These are phyloP conservation scores for Aspergillus novoparasiticus DNA, from an alignment of 2,329 filamentous ascomycete genomes.

Conservation along the genomic window DNA sequence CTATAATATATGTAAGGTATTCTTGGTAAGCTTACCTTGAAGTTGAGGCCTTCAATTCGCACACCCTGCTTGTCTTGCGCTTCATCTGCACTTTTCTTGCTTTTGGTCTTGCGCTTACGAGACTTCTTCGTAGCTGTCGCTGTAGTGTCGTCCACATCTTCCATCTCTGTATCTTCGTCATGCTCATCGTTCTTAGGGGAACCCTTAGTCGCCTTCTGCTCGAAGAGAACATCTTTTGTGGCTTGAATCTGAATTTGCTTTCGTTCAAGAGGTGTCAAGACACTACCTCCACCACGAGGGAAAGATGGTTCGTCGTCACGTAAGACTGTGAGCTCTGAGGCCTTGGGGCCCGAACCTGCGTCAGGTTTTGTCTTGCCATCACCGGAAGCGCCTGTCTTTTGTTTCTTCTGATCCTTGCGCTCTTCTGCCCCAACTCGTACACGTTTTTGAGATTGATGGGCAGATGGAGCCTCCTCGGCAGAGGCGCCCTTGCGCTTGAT, in stretches of 20 bases:
- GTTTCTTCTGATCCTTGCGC: constrained; percentile 36
- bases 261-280: constrained; percentile 89
- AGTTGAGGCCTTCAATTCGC: constrained; percentile 83
- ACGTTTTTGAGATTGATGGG: constrained; percentile 44
- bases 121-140: constrained; percentile 39
- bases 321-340: constrained; percentile 48
- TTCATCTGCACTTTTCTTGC: constrained; percentile 56
- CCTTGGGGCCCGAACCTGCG: constrained; percentile 25
- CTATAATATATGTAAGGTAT: not conserved
- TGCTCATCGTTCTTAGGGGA: constrained; percentile 62
- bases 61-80: constrained; percentile 56
- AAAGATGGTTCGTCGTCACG: constrained; percentile 85
- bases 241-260: constrained; percentile 96
- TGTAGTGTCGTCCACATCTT: constrained; percentile 45
- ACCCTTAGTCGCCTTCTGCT: constrained; percentile 67
- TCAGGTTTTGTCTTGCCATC: constrained; percentile 18
- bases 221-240: constrained; percentile 86
- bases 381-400: constrained; percentile 20
- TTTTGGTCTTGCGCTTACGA: constrained; percentile 43
- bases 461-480: constrained; percentile 35
- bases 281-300: constrained; percentile 85
- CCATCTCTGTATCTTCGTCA: constrained; percentile 57
- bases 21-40: constrained; percentile 64
- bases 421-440: constrained; percentile 42
- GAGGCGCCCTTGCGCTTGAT: constrained; percentile 49